Percentiles rank a stretch among this genome's conserved stretches.
Conservation (phyloP, 495 filamentous ascomycete genomes). For the Neurospora sp. region DNA sequence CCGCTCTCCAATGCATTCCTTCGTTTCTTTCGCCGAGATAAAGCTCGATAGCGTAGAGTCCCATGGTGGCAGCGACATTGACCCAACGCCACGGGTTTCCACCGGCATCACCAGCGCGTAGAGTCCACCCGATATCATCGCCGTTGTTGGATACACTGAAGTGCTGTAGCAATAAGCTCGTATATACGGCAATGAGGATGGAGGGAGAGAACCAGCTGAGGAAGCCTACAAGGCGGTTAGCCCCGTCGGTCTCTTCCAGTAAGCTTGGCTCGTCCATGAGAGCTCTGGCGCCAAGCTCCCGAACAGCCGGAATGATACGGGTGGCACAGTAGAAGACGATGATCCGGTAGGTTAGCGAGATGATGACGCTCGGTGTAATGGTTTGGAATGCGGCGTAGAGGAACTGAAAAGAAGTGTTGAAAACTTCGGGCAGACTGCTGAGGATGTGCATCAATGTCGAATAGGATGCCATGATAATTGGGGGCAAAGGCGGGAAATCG, state of each 20-base stretch:
- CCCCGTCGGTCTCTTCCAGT: slow-evolving; percentile 68
- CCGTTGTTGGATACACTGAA: slow-evolving; percentile 59
- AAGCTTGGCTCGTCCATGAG: slow-evolving; percentile 73
- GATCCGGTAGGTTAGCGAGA: slow-evolving; percentile 83
- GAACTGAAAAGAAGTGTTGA: slow-evolving; percentile 77
- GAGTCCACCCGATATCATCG: slow-evolving; percentile 73
- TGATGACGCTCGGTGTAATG: slow-evolving; percentile 89
- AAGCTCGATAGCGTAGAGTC: slow-evolving; percentile 78
- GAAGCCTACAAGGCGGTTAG: slow-evolving; percentile 65
- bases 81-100: slow-evolving; percentile 89
- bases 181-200: slow-evolving; percentile 91
- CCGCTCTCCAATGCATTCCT: slow-evolving; percentile 84
- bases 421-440: slow-evolving; percentile 67
- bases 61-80: slow-evolving; percentile 80
- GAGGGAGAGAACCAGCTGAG: slow-evolving; percentile 87
- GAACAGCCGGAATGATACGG: slow-evolving; percentile 90
- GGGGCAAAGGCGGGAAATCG: slow-evolving; percentile 88
- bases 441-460: slow-evolving; percentile 80
- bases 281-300: slow-evolving; percentile 71
- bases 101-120: slow-evolving; percentile 65
- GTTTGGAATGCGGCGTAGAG: slow-evolving; percentile 82
- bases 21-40: slow-evolving; percentile 65
- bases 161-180: slow-evolving; percentile 92
- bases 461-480: slow-evolving; percentile 98
- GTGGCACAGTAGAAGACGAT: slow-evolving; percentile 91